Evolutionary conservation across 2,329 filamentous ascomycete genomes (phyloP), one percentile per base, ranked within the genome.

Genomic region (Alternaria rosae): DNA sequence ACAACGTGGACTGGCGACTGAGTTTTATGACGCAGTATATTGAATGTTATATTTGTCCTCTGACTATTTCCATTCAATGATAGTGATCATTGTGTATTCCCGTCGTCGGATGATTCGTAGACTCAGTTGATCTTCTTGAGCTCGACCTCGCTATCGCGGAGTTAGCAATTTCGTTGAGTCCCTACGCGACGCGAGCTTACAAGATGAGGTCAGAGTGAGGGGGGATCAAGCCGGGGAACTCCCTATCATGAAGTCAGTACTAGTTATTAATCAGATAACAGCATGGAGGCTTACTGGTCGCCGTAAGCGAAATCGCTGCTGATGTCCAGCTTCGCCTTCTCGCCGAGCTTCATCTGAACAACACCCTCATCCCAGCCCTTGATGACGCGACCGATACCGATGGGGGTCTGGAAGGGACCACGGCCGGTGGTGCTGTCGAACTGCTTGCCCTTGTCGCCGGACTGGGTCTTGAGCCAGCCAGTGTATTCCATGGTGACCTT

Each of bases 361-460:
- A 72, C 71, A 70, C 91, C 93, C 82, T 97, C 82, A 65, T 84
- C 82, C 82, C 82, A 84, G 66, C 82, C 94, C 84, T 87, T 88
- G 83, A 98, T 97, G 77, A 98, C 91, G 76, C 87, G 85, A 59
- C 92, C 93, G 69, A 91, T 84, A 55, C 94, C 94, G 79, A 98
- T 97, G 61, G 81, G 75, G 62, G 88, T 91, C 68, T 87, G 82
- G 78, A 97, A 95, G 78, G 92, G 87, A 54, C 89, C 89, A 58
- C 92, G 88, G 65, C 88, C 89, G 67, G 89, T 85, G 25, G 94
- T 97, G 64, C 89, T 91, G 83, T 98, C 94, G 82, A 98, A 97
- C 66, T 73, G 71, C 62, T 73, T 74, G 68, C 73, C 73, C 71
- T 76, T 76, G 30, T 68, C 59, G 51, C 70, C 66, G 30, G 65